Conservation (phyloP, 75 land plant genomes). For the Sequoia sempervirens region DNA sequence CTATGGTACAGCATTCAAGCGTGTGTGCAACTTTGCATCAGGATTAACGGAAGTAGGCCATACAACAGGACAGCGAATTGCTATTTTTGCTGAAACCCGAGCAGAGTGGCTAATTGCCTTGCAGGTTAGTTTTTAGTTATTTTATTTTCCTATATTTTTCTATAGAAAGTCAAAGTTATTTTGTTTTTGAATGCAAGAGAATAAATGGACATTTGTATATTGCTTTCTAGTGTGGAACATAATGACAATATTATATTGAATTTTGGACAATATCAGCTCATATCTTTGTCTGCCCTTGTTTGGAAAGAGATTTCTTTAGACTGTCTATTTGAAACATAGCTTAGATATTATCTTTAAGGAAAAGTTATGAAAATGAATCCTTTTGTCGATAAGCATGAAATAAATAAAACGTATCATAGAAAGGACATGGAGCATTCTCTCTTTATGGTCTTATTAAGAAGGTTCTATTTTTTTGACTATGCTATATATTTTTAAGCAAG, state of each 20-base stretch:
- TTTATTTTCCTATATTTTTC: neutral
- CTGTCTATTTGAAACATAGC: neutral
- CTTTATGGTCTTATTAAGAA: neutral
- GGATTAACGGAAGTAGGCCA: constrained; percentile 76
- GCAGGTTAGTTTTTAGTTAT: constrained; percentile 49
- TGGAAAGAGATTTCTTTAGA: neutral
- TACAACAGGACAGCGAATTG: constrained; percentile 47
- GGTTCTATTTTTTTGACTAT: neutral
- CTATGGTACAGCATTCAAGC: constrained; percentile 47
- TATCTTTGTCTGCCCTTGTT: neutral
- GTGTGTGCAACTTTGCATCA: constrained; percentile 66
- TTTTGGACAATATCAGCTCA: neutral
- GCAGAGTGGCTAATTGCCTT: constrained; percentile 87
- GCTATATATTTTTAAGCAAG: neutral
- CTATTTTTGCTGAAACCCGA: constrained; percentile 83
- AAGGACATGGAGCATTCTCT: neutral
- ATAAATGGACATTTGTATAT: neutral
- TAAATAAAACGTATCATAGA: neutral
- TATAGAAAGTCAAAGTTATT: neutral
- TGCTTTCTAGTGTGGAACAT: neutral
- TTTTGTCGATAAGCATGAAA: neutral
- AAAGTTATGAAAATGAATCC: neutral
- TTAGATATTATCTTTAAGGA: neutral
- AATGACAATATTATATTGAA: neutral
- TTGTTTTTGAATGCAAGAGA: neutral